These are phyloP conservation scores for Phytophthora palmivora DNA, from an alignment of 352 stramenopile species.

Conservation along the genomic window DNA sequence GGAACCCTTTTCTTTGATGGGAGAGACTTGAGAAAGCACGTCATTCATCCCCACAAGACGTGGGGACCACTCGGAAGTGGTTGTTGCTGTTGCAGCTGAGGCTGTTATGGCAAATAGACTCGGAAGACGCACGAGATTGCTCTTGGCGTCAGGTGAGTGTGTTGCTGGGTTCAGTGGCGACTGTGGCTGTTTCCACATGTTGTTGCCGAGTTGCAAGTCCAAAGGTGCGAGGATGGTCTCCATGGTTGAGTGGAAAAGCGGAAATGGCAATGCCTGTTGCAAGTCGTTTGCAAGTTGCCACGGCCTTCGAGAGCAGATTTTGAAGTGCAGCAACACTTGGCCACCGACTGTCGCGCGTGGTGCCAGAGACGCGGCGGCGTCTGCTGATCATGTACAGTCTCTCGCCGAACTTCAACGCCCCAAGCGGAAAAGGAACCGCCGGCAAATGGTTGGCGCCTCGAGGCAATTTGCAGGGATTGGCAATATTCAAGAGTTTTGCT, in stretches of 20 bases:
- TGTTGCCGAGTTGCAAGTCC: constrained; percentile 49
- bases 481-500: too few species aligned
- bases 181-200: constrained; percentile 38
- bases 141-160: constrained; percentile 29
- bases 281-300: constrained; percentile 10
- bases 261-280: not conserved
- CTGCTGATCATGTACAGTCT: constrained; percentile 15
- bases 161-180: constrained; percentile 17
- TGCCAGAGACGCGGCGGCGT: constrained; percentile 21
- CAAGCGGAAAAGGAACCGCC: constrained; percentile 35
- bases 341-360: constrained; percentile 13
- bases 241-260: constrained; percentile 38
- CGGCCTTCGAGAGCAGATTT: constrained; percentile 37
- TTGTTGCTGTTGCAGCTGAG: constrained; percentile 1
- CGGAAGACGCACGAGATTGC: constrained; percentile 51
- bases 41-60: constrained; percentile 73
- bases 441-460: too few species aligned
- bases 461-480: too few species aligned
- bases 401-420: constrained; percentile 26
- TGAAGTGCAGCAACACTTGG: too few species aligned
- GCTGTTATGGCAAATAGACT: constrained; percentile 53
- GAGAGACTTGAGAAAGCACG: constrained; percentile 57
- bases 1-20: constrained; percentile 42
- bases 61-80: constrained; percentile 48
- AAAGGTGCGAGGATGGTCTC: constrained; percentile 73